Base-by-base conservation (phyloP, 148 eudicot genomes). In the Cornus suecica region DNA sequence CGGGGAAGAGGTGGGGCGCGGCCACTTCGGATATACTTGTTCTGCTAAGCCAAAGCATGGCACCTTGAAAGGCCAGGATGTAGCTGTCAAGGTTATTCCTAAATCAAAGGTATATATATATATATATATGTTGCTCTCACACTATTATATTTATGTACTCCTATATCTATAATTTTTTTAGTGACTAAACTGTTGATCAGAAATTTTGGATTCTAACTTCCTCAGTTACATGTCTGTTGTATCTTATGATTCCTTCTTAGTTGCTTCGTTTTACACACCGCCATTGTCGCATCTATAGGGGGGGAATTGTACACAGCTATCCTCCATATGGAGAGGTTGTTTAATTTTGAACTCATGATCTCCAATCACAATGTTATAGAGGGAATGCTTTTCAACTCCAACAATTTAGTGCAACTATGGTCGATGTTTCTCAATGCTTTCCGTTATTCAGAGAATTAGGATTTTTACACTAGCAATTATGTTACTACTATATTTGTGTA, bases 21-120 rank as follows among this genome's bases (percentile, higher is more conserved):
- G 99, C 32, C 99, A 95, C 87, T 95, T 95, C 82, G 99, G 99
- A 68, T 95, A 87, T 87, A 92, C 99, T 86, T 92, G 97, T 79
- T 69, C 77, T 32, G 99, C 94, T 18, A 88, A 82, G 82, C 90
- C 86, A 32, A 92, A 92, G 79, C 91, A 83, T 77, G 99, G 97
- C 56, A 86, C 85, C 81, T 74, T 88, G 77, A 92, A 89, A 77
- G 99, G 99, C 37, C 87, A 87, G 42, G 97, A 90, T 75, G 99
- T 92, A 72, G 99, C 99, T 71, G 94, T 95, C 81, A 95, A 95
- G 82, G 93, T 95, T 70, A 95, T 95, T 68, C 99, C 97, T 4
- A 95, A 95, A 86, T 85, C 94, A 9, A 92, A 92, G 97, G 99
- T 95, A 24, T 76, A 81, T n/a, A n/a, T n/a, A n/a, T n/a, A n/a